Evolutionary conservation across 2,329 filamentous ascomycete species (phyloP), one percentile per base, ranked within the genome.

Genomic region (Cercospora citrullina): DNA sequence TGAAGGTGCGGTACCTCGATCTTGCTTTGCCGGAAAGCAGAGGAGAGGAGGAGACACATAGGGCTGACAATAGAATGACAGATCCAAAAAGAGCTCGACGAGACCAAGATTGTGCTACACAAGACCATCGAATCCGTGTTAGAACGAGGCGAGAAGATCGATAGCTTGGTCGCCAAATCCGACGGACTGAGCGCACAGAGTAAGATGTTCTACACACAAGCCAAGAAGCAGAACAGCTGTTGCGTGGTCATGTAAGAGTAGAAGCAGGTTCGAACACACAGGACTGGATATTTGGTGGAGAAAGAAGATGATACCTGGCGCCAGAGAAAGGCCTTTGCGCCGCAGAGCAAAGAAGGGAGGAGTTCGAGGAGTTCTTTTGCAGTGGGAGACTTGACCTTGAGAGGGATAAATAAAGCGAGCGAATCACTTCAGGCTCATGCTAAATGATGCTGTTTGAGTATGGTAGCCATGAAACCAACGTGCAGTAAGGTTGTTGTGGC

Each of bases 71-170:
- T 4, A 10, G n/a, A 7, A 28, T 9, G n/a, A 45, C 66, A 77
- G 86, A 97, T 99, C 76, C 94, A 98, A 81, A 91, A 93, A 82
- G 93, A 99, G 83, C 86, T 99, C 69, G 94, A 98, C 77, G 94
- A 97, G 85, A 98, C 94, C 69, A 98, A 97, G 87, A 94, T 96
- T 77, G 90, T 97, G 68, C 85, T 99, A 75, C 93, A 98, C 83
- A 96, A 98, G 87, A 97, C 95, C 55, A 97, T 97, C 75, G 91
- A 96, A 84, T 91, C 88, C 76, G 89, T 90, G 59, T 81, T 97
- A 76, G 90, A 97, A 84, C 87, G 95, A 70, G 95, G 94, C 96
- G 88, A 98, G 87, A 98, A 97, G 87, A 93, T 99, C 74, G 94
- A 98, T 78, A 92, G 91, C 75, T 82, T 99, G 74, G 94, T 98